These are phyloP conservation scores for Santalum album DNA, from an alignment of 164 flowering plant genomes.

Conservation along the genomic window DNA sequence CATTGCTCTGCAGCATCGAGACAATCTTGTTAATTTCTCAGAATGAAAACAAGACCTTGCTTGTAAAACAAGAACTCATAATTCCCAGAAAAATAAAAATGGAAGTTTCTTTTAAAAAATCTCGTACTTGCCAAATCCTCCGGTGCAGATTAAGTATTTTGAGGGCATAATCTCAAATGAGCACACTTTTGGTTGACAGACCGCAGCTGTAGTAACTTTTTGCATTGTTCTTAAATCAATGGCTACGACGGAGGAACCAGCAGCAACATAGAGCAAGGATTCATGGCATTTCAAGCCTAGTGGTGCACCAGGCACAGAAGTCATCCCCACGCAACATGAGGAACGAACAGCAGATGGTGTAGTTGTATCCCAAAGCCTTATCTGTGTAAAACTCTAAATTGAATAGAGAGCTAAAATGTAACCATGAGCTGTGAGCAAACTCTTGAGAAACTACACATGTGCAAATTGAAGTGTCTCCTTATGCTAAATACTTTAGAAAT, in stretches of 20 bases:
- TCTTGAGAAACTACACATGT: no score
- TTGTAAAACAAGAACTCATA: no score
- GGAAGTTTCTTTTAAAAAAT: no score
- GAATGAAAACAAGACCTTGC: no score
- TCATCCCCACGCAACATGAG: slow-evolving; percentile 59
- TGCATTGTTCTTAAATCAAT: slow-evolving; percentile 73
- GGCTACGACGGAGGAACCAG: slow-evolving; percentile 43
- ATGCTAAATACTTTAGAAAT: no score
- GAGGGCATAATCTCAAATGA: slow-evolving; percentile 49
- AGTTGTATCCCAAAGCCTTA: slow-evolving; percentile 61
- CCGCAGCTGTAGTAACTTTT: slow-evolving; percentile 30
- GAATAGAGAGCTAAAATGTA: no score
- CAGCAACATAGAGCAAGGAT: slow-evolving; percentile 50
- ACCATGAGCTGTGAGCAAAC: no score
- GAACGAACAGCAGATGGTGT: slow-evolving; percentile 39
- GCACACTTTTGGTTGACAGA: slow-evolving; percentile 20
- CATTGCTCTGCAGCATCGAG: slow-evolving; percentile 52
- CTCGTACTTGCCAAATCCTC: slow-evolving; percentile 47
- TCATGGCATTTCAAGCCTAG: slow-evolving; percentile 53
- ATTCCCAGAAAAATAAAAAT: no score
- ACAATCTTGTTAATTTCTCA: no score
- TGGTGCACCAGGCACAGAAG: slow-evolving; percentile 36
- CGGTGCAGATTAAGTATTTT: slow-evolving; percentile 48
- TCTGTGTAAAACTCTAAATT: slow-evolving; percentile 20
- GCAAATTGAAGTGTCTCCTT: no score